phyloP scores from a whole-genome alignment of 2,329 filamentous ascomycete species.

The Fusarium lateritium region DNA sequence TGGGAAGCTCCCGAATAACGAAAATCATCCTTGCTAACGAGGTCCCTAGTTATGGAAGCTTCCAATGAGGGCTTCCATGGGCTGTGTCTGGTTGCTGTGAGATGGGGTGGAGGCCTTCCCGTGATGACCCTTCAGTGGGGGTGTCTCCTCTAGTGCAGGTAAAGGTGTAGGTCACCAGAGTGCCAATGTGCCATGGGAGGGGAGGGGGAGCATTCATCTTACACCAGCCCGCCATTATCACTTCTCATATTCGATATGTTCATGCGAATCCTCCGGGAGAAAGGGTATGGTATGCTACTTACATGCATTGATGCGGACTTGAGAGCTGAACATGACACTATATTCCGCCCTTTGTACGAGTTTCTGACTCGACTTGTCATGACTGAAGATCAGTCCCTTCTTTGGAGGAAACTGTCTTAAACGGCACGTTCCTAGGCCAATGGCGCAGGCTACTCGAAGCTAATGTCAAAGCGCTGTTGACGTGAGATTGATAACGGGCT shows the following conservation, averaged over 20 bases:
- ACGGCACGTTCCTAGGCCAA: slow-evolving; percentile 9
- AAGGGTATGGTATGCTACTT: slow-evolving; percentile 13
- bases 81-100: slow-evolving; percentile 7
- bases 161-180: slow-evolving; percentile 9
- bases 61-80: slow-evolving; percentile 13
- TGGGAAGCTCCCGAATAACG: slow-evolving; percentile 11
- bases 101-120: slow-evolving; percentile 18
- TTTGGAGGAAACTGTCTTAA: not conserved
- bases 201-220: slow-evolving; percentile 2
- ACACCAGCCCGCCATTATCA: slow-evolving; percentile 16
- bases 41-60: not conserved
- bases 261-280: not conserved
- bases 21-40: slow-evolving; percentile 10
- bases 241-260: slow-evolving; percentile 28
- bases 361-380: not conserved
- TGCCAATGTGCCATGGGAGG: slow-evolving; percentile 4
- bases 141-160: slow-evolving; percentile 8
- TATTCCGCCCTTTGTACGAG: no score
- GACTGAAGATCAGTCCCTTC: not conserved
- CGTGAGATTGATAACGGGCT: slow-evolving; percentile 9
- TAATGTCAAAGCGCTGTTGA: slow-evolving; percentile 20
- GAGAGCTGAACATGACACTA: not conserved
- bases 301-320: slow-evolving; percentile 21
- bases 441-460: not conserved
- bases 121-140: slow-evolving; percentile 32